Evolutionary conservation across 2,329 filamentous ascomycete species (phyloP).

Genomic region (Epichloe baconii): DNA sequence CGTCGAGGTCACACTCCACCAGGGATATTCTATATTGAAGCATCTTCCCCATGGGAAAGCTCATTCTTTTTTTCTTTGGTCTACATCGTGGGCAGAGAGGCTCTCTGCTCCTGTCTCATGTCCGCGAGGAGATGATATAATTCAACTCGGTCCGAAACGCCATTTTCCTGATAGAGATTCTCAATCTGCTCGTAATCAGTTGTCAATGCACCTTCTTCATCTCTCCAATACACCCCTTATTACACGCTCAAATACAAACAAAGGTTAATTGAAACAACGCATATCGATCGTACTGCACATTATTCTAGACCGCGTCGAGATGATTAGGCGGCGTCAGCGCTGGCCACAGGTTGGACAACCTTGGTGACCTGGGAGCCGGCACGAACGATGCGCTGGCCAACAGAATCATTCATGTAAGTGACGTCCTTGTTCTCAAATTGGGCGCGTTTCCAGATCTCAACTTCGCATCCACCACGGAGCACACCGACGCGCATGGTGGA

Average conservation of each 20-base stretch:
- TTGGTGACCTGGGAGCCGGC: conserved; percentile 79
- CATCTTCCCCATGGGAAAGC: not conserved
- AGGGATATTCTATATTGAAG: not conserved
- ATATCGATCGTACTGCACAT: not conserved
- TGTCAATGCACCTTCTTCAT: not conserved
- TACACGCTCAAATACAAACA: conserved; percentile 3
- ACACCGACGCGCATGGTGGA: conserved; percentile 83
- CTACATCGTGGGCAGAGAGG: not conserved
- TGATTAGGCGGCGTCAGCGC: conserved; percentile 65
- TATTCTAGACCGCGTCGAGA: no score
- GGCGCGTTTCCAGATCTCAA: conserved; percentile 85
- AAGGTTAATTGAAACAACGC: not conserved
- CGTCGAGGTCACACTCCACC: not conserved
- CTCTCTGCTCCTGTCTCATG: not conserved
- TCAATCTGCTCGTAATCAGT: not conserved
- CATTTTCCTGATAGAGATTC: conserved; percentile 1
- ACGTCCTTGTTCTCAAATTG: conserved; percentile 77
- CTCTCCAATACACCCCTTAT: not conserved
- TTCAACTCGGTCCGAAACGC: conserved; percentile 3
- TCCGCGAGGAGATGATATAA: not conserved
- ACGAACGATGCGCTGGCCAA: conserved; percentile 71
- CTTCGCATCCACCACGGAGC: conserved; percentile 74
- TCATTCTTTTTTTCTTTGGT: not conserved
- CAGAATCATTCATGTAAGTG: conserved; percentile 65
- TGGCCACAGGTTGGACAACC: conserved; percentile 64